Base-by-base conservation (phyloP, 2,329 filamentous ascomycete species). In the Epicoccum nigrum region DNA sequence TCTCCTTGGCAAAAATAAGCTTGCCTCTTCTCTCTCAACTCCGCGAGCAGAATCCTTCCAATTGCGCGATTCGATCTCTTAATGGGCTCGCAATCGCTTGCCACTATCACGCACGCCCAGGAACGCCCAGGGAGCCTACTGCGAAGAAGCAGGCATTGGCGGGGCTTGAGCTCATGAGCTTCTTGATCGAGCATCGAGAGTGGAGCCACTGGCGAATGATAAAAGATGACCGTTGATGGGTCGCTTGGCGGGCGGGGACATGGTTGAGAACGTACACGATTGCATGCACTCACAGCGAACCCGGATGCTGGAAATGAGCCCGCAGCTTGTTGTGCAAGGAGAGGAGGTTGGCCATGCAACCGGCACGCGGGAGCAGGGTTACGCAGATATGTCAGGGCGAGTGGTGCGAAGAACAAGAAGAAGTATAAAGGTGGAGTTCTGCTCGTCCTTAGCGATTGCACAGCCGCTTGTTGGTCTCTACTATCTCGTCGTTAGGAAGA, bases 31-130 rank as follows among this genome's bases (percentile, higher is more conserved):
- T 16, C 39, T 43, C 49, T 28, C 42, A 16, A 39, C 19, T 34
- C 20, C 32, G 32, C 49, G 37, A 41, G 41, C 33, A 23, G 30
- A 34, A 28, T 51, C 42, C 42, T 45, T 45, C 42, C 48, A 51
- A 45, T 45, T 28, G 42, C 41, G 23, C 35, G 19, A 9, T 17
- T 28, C 7, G 9, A 28, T 46, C 33, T 15, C 31, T 28, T n/a
- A 33, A 16, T 20, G 16, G 27, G 27, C 39, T 53, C 43, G 40
- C 46, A 46, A 43, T 55, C 31, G 27, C 30, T 27, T 37, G 56
- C 51, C 51, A 57, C 54, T 58, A 53, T 55, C 57, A 49, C 38
- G 34, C 20, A 19, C 17, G 57, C 57, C 57, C 46, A 59, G 54
- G 30, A 15, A 31, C 40, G 57, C 57, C 57, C 37, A 59, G 57